These are phyloP conservation scores for Ophiostoma triangulosporum DNA, from an alignment of 2,329 filamentous ascomycete genomes.

Conservation along the genomic window DNA sequence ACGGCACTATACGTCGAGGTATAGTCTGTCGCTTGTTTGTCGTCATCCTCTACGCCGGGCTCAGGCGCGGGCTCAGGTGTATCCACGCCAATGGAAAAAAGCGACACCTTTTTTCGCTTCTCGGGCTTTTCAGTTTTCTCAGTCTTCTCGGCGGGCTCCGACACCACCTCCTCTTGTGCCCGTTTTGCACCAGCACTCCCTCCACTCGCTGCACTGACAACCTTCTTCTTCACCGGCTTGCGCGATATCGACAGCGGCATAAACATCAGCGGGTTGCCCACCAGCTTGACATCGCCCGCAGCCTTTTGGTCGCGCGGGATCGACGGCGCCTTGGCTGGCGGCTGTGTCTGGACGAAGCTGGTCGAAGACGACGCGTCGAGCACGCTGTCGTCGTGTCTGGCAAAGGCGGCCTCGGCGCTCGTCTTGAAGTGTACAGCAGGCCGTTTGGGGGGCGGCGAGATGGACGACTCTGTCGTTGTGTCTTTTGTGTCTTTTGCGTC, in stretches of 20 bases:
- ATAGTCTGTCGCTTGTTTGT: background rate
- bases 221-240: conserved; percentile 35
- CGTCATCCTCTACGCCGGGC: background rate
- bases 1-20: background rate
- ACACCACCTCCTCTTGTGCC: background rate
- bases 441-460: conserved; percentile 30
- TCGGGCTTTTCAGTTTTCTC: no score
- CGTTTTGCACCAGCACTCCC: background rate
- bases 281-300: conserved; percentile 51
- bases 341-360: conserved; percentile 18
- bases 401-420: conserved; percentile 70
- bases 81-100: conserved; percentile 51
- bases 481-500: conserved; percentile 10
- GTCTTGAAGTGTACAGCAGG: conserved; percentile 67
- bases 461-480: background rate
- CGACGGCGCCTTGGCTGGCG: conserved; percentile 31
- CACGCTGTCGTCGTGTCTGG: conserved; percentile 25
- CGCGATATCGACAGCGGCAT: conserved; percentile 74
- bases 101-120: conserved; percentile 42
- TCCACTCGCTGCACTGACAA: conserved; percentile 7
- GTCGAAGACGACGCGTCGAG: conserved; percentile 11
- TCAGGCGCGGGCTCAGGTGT: conserved; percentile 24
- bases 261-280: conserved; percentile 76
- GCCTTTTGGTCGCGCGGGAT: conserved; percentile 43
- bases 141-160: background rate